A percentile compares a stretch with the other conserved stretches of the same genome.
Evolutionary conservation across 768 basidiomycete genomes (phyloP).

Genomic region (Leccinum boreale): DNA sequence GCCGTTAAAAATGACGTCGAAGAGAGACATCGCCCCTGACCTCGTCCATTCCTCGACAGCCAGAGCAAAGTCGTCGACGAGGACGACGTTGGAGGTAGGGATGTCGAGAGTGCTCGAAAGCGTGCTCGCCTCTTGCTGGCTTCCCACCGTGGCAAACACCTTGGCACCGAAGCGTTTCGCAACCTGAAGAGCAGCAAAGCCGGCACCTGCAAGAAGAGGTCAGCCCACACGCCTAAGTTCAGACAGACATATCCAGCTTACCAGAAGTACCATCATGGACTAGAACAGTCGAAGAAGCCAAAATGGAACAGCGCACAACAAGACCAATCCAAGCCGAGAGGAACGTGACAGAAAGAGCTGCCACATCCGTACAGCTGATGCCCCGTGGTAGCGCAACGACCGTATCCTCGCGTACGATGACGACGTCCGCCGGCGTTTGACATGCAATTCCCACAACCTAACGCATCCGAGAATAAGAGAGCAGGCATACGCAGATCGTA

Average conservation of each 20-base stretch:
- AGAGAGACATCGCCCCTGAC: conserved; percentile 12
- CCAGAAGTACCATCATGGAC: conserved; percentile 28
- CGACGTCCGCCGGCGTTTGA: conserved; percentile 13
- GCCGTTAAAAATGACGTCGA: conserved; percentile 26
- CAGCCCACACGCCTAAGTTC: background rate
- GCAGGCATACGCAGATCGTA: background rate
- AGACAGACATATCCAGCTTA: background rate
- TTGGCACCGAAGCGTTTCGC: conserved; percentile 20
- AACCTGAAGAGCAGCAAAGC: conserved; percentile 26
- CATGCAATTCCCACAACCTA: conserved; percentile 20
- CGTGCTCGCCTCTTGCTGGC: conserved; percentile 9
- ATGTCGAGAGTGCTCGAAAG: conserved; percentile 14
- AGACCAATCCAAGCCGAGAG: conserved; percentile 29
- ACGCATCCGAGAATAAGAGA: background rate
- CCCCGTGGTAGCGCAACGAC: conserved; percentile 15
- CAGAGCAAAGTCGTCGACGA: conserved; percentile 12
- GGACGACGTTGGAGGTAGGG: conserved; percentile 6
- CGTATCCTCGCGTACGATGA: conserved; percentile 14
- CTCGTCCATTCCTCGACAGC: conserved; percentile 10
- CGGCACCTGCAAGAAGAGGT: conserved; percentile 13
- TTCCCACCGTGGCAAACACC: conserved; percentile 22
- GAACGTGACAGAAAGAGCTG: conserved; percentile 19
- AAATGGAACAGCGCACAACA: conserved; percentile 15
- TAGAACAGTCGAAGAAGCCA: conserved; percentile 21
- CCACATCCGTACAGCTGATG: conserved; percentile 16